These are phyloP conservation scores for Omphalotus olearius DNA, from an alignment of 1,284 basidiomycete genomes.

Conservation along the genomic window DNA sequence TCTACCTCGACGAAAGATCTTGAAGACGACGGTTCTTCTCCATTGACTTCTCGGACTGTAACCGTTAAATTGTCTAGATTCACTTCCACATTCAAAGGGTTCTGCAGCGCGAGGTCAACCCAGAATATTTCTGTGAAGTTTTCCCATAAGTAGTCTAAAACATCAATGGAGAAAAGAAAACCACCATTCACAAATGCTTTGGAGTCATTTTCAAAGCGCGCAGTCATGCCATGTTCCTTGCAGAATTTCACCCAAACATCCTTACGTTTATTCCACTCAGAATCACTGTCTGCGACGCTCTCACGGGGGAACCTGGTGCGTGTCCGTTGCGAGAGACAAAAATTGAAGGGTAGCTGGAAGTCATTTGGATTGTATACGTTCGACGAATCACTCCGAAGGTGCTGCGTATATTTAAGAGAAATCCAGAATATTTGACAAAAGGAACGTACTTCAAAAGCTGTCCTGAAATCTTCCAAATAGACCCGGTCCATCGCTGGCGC, in stretches of 20 bases:
- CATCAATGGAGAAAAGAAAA: slow-evolving; percentile 15
- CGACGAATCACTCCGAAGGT: slow-evolving; percentile 52
- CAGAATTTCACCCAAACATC: slow-evolving; percentile 61
- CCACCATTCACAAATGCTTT: slow-evolving; percentile 63
- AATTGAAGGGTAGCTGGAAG: slow-evolving; percentile 53
- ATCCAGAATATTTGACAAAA: slow-evolving; percentile 7
- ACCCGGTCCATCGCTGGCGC: slow-evolving; percentile 47
- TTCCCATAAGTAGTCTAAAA: neutral
- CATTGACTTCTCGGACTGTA: slow-evolving; percentile 37
- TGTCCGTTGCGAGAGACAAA: slow-evolving; percentile 52
- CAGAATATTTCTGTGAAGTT: slow-evolving; percentile 60
- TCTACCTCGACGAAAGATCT: slow-evolving; percentile 51
- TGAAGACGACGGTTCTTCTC: slow-evolving; percentile 27
- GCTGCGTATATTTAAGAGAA: slow-evolving; percentile 35
- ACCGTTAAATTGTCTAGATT: slow-evolving; percentile 59
- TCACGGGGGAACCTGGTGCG: slow-evolving; percentile 52
- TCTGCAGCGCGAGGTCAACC: slow-evolving; percentile 64
- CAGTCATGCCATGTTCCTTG: slow-evolving; percentile 47
- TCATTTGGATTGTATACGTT: slow-evolving; percentile 34
- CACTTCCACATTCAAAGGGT: slow-evolving; percentile 70
- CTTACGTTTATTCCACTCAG: slow-evolving; percentile 59
- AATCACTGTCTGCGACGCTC: slow-evolving; percentile 35
- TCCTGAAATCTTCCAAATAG: slow-evolving; percentile 73
- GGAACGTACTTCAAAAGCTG: slow-evolving; percentile 60
- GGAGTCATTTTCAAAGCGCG: slow-evolving; percentile 46